Base-by-base conservation (phyloP, 164 flowering plant species). In the Paratinospora sagittata region DNA sequence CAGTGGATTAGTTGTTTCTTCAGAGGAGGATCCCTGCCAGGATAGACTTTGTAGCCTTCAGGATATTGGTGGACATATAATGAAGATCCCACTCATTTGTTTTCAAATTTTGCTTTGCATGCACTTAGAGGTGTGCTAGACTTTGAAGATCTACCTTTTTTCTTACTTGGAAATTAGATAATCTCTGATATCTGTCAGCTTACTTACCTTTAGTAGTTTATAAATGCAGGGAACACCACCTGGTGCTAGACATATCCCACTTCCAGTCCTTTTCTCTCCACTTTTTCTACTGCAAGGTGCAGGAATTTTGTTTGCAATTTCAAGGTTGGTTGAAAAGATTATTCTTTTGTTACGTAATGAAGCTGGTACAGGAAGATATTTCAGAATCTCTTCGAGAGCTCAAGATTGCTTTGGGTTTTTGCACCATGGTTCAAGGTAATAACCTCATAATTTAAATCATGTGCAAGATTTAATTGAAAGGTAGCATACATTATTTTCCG, bases 11-110 rank as follows among this genome's bases (percentile, higher is more conserved):
- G 80, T 87, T 62, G 84, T 86, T 60, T 81, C 86, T 41, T 55
- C 84, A 17, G 95, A 88, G 36, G 96, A 89, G 61, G 88, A 89
- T 63, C 83, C 79, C 65, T 73, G 80, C 33, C 86, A 80, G 66
- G 80, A 70, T 70, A 72, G 89, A 68, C 65, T 86, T 57, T 90
- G 98, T 79, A 78, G 82, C 74, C 80, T 85, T 70, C 90, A 84
- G 78, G 96, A 91, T 65, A 84, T 91, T 74, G 96, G 98, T 65
- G 98, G 98, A 63, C 98, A 94, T 76, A 71, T 91, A 47, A 91
- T 94, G 90, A 94, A 94, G 82, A 77, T 94, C 74, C 97, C 96
- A 26, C 60, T 94, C 8, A 79, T 94, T 57, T 68, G 63, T 72
- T 94, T 94, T 71, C 93, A 94, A 79, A 71, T 94, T 73, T 78